Evolutionary conservation across 306 rosid species (phyloP), one percentile per base, ranked within the genome.

Genomic region (Dalbergia cochinchinensis): DNA sequence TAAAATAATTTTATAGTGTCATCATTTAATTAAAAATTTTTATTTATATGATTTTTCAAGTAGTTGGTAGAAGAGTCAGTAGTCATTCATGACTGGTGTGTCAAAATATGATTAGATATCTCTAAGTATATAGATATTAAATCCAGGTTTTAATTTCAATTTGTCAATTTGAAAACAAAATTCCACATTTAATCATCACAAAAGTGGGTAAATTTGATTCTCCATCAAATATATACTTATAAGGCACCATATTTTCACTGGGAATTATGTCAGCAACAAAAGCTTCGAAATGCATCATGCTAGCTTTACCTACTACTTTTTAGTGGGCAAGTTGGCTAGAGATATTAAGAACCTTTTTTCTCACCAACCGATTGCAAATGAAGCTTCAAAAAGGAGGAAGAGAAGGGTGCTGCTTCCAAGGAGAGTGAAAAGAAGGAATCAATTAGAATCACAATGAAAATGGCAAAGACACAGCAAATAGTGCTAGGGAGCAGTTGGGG

Each of bases 281-380:
- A 51, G 60, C 85, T 81, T 81, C 5, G 16, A 72, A 85, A 55
- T 77, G 85, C 81, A 71, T 42, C 85, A 48, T 65, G 37, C 57
- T 45, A 71, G 8, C 57, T 50, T 50, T 59, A 81, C 65, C 85
- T 51, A 55, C 81, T 80, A 81, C 76, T 73, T 81, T 53, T 83
- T 83, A 81, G 78, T 53, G 84, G 85, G 63, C 86, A 66, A 86
- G 85, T 35, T 80, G 85, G 70, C 75, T 47, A 62, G 4, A 61
- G 65, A 86, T 75, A 84, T 84, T 66, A 87, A 22, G 50, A 80
- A 65, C 26, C 60, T 65, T 31, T 22, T 60, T 60, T 37, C 73
- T 86, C 83, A 89, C 87, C 90, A 84, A 89, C 91, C 88, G 74
- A 72, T 74, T 60, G 39, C 44, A 61, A 61, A 18, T 48, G 81